These are phyloP conservation scores for Circinella umbellata DNA, from an alignment of 371 early-diverging fungal species.

Conservation along the genomic window DNA sequence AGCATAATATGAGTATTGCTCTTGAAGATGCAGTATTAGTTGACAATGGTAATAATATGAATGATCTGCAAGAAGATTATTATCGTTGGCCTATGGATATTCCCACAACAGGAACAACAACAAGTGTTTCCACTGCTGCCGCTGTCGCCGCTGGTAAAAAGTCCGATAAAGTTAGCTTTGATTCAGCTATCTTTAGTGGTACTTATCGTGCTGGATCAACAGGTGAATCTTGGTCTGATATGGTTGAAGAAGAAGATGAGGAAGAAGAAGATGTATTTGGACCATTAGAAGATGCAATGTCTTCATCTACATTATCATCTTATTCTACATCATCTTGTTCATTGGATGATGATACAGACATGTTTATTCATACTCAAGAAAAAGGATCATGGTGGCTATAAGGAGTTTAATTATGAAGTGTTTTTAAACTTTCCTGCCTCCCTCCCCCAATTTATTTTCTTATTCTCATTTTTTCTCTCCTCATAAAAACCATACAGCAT, in stretches of 20 bases:
- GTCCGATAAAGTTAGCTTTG: conserved; percentile 34
- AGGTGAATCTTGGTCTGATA: conserved; percentile 48
- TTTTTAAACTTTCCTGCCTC: too few species aligned
- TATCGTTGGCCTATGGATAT: conserved; percentile 34
- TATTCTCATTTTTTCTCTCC: too few species aligned
- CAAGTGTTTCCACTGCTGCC: conserved; percentile 1
- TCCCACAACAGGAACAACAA: conserved; percentile 20
- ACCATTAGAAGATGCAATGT: neutral
- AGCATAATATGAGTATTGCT: neutral
- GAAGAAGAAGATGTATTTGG: conserved; percentile 23
- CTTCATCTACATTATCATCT: neutral
- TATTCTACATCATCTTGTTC: neutral
- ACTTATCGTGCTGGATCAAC: conserved; percentile 9
- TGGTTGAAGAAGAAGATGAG: conserved; percentile 24
- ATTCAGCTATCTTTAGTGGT: conserved; percentile 50
- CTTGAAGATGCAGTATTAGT: too few species aligned
- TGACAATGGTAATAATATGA: too few species aligned
- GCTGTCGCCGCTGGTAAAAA: conserved; percentile 25
- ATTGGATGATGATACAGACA: conserved; percentile 33
- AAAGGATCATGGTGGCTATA: conserved; percentile 57
- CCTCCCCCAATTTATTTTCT: too few species aligned
- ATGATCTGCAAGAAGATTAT: neutral
- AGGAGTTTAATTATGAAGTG: neutral
- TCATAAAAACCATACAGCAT: too few species aligned
- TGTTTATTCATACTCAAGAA: conserved; percentile 49